Base-by-base conservation (phyloP, 179 eudicot species). In the Corrigiola litoralis region DNA sequence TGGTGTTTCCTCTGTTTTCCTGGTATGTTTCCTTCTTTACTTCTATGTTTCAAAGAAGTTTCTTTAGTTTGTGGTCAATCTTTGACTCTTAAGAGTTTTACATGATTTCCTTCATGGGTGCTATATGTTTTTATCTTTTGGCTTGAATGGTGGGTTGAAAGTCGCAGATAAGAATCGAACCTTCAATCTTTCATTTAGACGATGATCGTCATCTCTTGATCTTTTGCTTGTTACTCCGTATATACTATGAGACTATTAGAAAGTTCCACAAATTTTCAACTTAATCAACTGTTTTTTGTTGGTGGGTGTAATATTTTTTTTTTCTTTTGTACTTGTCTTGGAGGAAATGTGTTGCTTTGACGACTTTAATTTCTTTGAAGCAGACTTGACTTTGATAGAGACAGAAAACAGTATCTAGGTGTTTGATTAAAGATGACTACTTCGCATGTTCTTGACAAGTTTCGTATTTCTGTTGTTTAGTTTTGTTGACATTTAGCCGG, bases 331-430 rank as follows among this genome's bases (percentile, higher is more conserved):
- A 24, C 46, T 41, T 42, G 12, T 21, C 4, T 63, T 36, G 58
- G 37, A n/a, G 28, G 37, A 61, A 42, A 17, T 63, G 14, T 52
- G 31, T 29, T 60, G 50, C 47, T 36, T 47, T 20, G 2, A 46
- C 18, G 63, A 54, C 21, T 37, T 20, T 1, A 18, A 11, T 48
- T 4, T 10, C 4, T n/a, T n/a, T 65, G 20, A 18, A 28, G 3
- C 5, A 17, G 33, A n/a, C 55, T 14, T 54, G 21, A 37, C 34
- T 61, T 73, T 67, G 77, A 61, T 73, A 54, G 42, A 20, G 64
- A 67, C 72, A 36, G 14, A 44, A 10, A 14, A 59, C 49, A 42
- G 29, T 63, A n/a, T n/a, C n/a, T n/a, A n/a, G n/a, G n/a, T n/a
- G 21, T 12, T 27, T 40, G 46, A 5, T 8, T 41, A 41, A 41